A percentile compares a stretch with the other conserved stretches of the same genome.
Evolutionary conservation across 1,284 basidiomycete species (phyloP).

Genomic region (Golubevia pallescens): DNA sequence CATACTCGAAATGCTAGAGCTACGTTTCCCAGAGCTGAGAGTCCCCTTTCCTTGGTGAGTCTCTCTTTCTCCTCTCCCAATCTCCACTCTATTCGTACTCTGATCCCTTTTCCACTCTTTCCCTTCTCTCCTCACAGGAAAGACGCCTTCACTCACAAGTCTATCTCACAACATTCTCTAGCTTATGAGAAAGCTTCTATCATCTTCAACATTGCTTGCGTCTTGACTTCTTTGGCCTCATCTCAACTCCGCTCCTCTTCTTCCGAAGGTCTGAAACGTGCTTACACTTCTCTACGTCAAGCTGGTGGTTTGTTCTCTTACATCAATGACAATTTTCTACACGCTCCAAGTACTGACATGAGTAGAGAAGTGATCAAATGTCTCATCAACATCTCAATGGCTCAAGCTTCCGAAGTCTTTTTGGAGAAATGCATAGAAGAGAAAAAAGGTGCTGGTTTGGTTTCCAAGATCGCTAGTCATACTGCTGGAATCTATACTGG

Average conservation of each 20-base stretch:
- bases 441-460: slow-evolving; percentile 28
- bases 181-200: slow-evolving; percentile 62
- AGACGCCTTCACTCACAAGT: slow-evolving; percentile 55
- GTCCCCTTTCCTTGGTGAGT: slow-evolving; percentile 48
- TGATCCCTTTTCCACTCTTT: background rate
- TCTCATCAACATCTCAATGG: slow-evolving; percentile 44
- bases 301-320: slow-evolving; percentile 59
- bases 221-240: slow-evolving; percentile 42
- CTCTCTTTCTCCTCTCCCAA: background rate
- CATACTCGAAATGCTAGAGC: slow-evolving; percentile 63
- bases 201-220: slow-evolving; percentile 61
- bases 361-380: slow-evolving; percentile 49
- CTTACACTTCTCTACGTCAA: slow-evolving; percentile 51
- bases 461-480: slow-evolving; percentile 54
- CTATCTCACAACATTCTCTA: slow-evolving; percentile 49
- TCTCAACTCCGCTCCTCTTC: slow-evolving; percentile 19
- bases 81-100: background rate
- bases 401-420: slow-evolving; percentile 59
- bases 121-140: slow-evolving; percentile 15
- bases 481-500: slow-evolving; percentile 32
- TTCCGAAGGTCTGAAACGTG: slow-evolving; percentile 41
- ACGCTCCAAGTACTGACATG: slow-evolving; percentile 61
- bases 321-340: slow-evolving; percentile 62
- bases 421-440: slow-evolving; percentile 60
- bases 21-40: slow-evolving; percentile 57